Conservation (phyloP, 1,284 basidiomycete species). For the Cryptococcus deneoformans region DNA sequence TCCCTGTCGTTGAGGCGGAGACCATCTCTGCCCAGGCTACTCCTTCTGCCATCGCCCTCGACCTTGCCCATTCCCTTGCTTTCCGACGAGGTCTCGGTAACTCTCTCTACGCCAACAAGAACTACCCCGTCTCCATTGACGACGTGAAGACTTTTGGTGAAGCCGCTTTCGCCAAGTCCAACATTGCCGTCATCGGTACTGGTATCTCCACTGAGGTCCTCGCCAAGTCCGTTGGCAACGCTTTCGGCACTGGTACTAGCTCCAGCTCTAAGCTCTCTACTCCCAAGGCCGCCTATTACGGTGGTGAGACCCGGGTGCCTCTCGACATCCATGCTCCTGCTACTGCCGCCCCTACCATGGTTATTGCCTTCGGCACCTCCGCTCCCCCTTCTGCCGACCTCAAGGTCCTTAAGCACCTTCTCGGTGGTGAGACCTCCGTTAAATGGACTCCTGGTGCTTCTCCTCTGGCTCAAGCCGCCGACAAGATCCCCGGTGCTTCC, state of each 20-base stretch:
- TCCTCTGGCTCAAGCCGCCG: slow-evolving; percentile 58
- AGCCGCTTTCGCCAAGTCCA: slow-evolving; percentile 67
- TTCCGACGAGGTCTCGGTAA: slow-evolving; percentile 89
- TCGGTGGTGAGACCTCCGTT: slow-evolving; percentile 67
- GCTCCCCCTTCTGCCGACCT: slow-evolving; percentile 64
- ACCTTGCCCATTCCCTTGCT: slow-evolving; percentile 79
- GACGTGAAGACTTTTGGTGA: slow-evolving; percentile 68
- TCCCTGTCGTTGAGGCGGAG: slow-evolving; percentile 71
- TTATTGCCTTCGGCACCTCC: slow-evolving; percentile 74
- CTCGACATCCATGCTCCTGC: slow-evolving; percentile 52
- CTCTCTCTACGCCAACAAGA: slow-evolving; percentile 75
- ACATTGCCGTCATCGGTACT: slow-evolving; percentile 80
- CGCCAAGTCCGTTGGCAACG: slow-evolving; percentile 66
- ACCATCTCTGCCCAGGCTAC: slow-evolving; percentile 61
- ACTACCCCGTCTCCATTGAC: slow-evolving; percentile 63
- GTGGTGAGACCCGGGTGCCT: slow-evolving; percentile 73
- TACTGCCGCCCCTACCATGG: slow-evolving; percentile 65
- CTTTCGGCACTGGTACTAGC: slow-evolving; percentile 54
- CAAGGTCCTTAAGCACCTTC: slow-evolving; percentile 70
- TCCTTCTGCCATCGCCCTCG: slow-evolving; percentile 59
- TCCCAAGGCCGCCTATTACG: slow-evolving; percentile 61
- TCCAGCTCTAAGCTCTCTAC: slow-evolving; percentile 3
- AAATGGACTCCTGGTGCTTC: slow-evolving; percentile 80
- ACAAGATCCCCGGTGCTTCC: slow-evolving; percentile 49
- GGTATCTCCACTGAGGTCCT: slow-evolving; percentile 74